These are phyloP conservation scores for Phytophthora foliorum DNA, from an alignment of 352 stramenopile genomes.

Conservation along the genomic window DNA sequence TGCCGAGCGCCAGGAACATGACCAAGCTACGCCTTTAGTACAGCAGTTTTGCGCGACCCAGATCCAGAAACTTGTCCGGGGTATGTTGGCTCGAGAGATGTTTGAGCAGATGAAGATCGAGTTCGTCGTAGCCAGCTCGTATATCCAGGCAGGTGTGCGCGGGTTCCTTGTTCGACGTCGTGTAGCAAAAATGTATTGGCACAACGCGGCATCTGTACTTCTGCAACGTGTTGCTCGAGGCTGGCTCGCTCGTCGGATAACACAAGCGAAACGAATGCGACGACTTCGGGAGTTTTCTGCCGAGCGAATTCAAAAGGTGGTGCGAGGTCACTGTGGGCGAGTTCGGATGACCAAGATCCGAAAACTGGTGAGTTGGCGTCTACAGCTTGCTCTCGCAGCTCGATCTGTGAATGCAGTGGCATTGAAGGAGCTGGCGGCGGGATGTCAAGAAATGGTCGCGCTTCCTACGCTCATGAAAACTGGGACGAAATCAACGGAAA, in stretches of 20 bases:
- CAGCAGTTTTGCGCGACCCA: constrained; percentile 78
- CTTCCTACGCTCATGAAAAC: constrained; percentile 38
- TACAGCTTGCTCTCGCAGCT: constrained; percentile 36
- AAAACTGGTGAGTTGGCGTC: constrained; percentile 44
- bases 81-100: constrained; percentile 68
- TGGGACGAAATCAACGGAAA: constrained; percentile 2
- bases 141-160: constrained; percentile 76
- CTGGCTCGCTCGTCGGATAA: constrained; percentile 54
- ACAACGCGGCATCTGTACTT: constrained; percentile 62
- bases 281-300: constrained; percentile 31
- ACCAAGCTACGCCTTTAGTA: constrained; percentile 45
- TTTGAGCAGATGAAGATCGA: constrained; percentile 73
- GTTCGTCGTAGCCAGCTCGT: constrained; percentile 78
- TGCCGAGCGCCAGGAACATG: constrained; percentile 24
- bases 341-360: constrained; percentile 68
- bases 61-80: constrained; percentile 82
- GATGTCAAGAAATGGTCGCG: constrained; percentile 61
- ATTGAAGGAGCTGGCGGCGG: constrained; percentile 68
- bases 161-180: constrained; percentile 74
- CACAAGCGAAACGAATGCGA: constrained; percentile 32
- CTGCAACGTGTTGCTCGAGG: constrained; percentile 70
- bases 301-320: constrained; percentile 56
- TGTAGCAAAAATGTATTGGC: constrained; percentile 74
- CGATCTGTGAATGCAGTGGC: constrained; percentile 24
- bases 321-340: constrained; percentile 68